Percentiles rank a stretch among this genome's conserved stretches.
These are phyloP conservation scores for Diaporthe batatas DNA, from an alignment of 2,329 filamentous ascomycete species.

Conservation along the genomic window DNA sequence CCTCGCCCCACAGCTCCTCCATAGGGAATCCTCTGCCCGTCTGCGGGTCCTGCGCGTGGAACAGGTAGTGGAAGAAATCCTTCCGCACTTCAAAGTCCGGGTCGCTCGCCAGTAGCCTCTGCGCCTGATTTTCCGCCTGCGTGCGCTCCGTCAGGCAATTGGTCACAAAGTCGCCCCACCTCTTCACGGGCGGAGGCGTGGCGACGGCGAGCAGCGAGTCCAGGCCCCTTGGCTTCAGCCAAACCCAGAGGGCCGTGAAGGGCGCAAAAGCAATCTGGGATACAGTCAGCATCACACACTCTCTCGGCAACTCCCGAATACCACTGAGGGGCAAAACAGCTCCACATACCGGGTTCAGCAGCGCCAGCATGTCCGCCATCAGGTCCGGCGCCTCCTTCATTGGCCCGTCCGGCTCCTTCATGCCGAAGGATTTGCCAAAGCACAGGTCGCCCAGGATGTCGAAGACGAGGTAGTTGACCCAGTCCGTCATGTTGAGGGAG, in stretches of 20 bases:
- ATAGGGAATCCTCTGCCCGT: slow-evolving; percentile 43
- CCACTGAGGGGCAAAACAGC: background rate
- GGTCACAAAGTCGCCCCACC: slow-evolving; percentile 45
- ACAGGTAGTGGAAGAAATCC: slow-evolving; percentile 48
- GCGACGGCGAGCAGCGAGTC: slow-evolving; percentile 44
- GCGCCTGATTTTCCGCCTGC: slow-evolving; percentile 38
- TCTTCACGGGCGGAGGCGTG: slow-evolving; percentile 44
- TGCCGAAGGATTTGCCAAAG: slow-evolving; percentile 43
- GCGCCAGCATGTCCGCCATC: slow-evolving; percentile 41
- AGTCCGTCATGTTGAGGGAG: slow-evolving; percentile 35
- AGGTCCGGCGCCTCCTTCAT: slow-evolving; percentile 34
- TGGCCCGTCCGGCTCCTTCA: slow-evolving; percentile 41
- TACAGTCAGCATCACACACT: background rate
- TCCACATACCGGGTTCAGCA: slow-evolving; percentile 42
- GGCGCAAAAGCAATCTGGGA: slow-evolving; percentile 46
- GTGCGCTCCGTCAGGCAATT: slow-evolving; percentile 44
- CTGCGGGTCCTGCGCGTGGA: slow-evolving; percentile 45
- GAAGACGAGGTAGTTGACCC: slow-evolving; percentile 39
- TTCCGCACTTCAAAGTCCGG: slow-evolving; percentile 42
- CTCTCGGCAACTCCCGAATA: background rate
- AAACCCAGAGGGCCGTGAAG: slow-evolving; percentile 45
- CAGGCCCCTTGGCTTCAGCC: slow-evolving; percentile 46
- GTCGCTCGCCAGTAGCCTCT: slow-evolving; percentile 19
- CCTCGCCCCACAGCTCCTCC: slow-evolving; percentile 36
- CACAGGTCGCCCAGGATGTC: slow-evolving; percentile 43